A percentile compares a stretch with the other conserved stretches of the same genome.
Evolutionary conservation across 1,139 yeast genomes (phyloP).

Genomic region (Geotrichum citri-aurantii): DNA sequence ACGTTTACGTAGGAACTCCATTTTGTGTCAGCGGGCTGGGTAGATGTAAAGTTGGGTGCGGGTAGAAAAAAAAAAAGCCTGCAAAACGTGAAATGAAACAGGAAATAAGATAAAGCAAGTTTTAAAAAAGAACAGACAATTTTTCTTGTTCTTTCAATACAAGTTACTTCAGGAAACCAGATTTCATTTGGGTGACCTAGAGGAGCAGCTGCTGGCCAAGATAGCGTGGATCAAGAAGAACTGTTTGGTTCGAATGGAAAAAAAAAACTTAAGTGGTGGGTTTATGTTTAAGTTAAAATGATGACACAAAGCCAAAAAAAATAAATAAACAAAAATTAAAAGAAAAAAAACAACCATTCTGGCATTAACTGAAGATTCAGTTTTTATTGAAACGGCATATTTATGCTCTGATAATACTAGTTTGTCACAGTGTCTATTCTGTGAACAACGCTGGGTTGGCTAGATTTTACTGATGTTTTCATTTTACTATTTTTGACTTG

Average conservation of each 20-base stretch:
- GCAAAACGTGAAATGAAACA: neutral
- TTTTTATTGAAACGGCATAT: no score
- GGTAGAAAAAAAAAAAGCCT: neutral
- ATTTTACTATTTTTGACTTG: no score
- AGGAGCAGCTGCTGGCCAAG: neutral
- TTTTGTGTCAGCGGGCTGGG: neutral
- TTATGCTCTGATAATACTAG: no score
- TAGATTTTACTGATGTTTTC: no score
- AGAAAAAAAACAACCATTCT: no score
- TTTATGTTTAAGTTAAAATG: neutral
- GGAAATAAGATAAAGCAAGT: neutral
- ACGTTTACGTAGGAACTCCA: constrained; percentile 18
- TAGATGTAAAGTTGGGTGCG: neutral
- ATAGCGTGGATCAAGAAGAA: neutral
- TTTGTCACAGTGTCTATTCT: no score
- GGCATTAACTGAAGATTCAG: no score
- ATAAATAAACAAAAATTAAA: no score
- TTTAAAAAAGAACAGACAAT: neutral
- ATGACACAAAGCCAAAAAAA: neutral
- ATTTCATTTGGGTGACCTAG: neutral
- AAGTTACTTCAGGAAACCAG: neutral
- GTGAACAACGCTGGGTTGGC: no score
- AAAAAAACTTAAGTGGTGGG: neutral
- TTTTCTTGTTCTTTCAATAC: neutral
- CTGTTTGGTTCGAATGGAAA: neutral